A percentile compares a stretch with the other conserved stretches of the same genome.
Conservation (phyloP, 176 grass and related monocot species). For the Ensete ventricosum region DNA sequence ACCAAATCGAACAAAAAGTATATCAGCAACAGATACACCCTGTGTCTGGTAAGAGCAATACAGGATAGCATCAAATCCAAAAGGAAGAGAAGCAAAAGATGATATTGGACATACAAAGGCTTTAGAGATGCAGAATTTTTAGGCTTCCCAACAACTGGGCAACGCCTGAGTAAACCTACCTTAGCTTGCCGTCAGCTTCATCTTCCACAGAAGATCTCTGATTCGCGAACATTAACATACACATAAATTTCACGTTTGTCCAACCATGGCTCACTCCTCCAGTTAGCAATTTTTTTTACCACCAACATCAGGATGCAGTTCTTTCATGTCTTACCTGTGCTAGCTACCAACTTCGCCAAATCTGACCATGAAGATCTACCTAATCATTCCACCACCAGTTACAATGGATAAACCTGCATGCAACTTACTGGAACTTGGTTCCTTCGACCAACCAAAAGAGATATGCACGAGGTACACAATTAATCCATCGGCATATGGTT, state of each 20-base stretch:
- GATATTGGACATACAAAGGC: background rate
- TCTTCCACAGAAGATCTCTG: constrained; percentile 36
- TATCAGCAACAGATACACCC: constrained; percentile 42
- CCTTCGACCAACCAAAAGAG: background rate
- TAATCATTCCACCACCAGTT: background rate
- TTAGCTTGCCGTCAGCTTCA: constrained; percentile 38
- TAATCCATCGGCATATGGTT: background rate
- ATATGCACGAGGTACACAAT: background rate
- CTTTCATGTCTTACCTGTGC: constrained; percentile 8
- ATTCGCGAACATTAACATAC: constrained; percentile 6
- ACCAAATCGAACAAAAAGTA: constrained; percentile 35
- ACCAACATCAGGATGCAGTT: background rate
- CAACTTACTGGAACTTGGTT: background rate
- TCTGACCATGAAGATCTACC: background rate
- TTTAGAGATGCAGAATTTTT: constrained; percentile 8
- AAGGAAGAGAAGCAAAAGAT: constrained; percentile 17
- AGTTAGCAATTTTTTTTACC: background rate
- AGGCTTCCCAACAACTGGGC: constrained; percentile 22
- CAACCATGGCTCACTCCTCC: background rate
- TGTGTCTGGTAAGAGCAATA: constrained; percentile 72
- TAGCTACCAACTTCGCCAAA: background rate
- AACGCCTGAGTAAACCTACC: constrained; percentile 52
- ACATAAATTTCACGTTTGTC: background rate
- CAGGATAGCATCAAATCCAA: constrained; percentile 61
- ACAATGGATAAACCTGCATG: constrained; percentile 9